These are phyloP conservation scores for Beauveria caledonica DNA, from an alignment of 2,329 filamentous ascomycete genomes.

Conservation along the genomic window DNA sequence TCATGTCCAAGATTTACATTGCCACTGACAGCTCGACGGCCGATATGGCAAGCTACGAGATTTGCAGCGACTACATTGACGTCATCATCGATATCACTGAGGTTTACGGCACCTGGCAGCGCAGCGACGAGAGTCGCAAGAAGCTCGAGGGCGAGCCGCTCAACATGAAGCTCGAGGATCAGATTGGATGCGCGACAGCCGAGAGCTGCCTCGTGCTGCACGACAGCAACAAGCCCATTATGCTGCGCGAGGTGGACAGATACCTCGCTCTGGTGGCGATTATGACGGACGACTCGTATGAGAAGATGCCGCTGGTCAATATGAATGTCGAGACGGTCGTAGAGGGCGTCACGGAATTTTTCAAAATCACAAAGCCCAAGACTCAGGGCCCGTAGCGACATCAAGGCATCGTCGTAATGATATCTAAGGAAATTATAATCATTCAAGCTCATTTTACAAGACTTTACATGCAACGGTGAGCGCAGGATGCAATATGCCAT, in stretches of 20 bases:
- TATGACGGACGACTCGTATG: constrained; percentile 77
- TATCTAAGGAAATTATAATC: not conserved
- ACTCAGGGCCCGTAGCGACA: constrained; percentile 19
- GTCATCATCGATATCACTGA: constrained; percentile 96
- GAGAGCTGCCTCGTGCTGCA: constrained; percentile 62
- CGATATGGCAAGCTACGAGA: constrained; percentile 94
- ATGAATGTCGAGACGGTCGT: constrained; percentile 82
- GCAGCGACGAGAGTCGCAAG: constrained; percentile 46
- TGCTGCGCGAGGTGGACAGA: constrained; percentile 61
- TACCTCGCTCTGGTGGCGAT: constrained; percentile 78
- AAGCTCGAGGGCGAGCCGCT: constrained; percentile 52
- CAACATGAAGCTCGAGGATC: constrained; percentile 55
- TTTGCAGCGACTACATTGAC: constrained; percentile 97
- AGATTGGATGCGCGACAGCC: constrained; percentile 56
- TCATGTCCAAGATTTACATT: constrained; percentile 97
- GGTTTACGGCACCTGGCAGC: constrained; percentile 73
- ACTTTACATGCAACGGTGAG: not conserved
- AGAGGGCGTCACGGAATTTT: constrained; percentile 70
- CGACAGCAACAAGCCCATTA: constrained; percentile 55
- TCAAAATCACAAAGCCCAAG: constrained; percentile 59
- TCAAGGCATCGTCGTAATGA: not conserved
- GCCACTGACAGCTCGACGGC: constrained; percentile 89
- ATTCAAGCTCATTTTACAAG: not conserved
- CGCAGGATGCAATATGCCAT: not conserved
- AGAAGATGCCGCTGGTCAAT: constrained; percentile 76